phyloP scores from a whole-genome alignment of 208 protist species.

The Acanthamoeba comandoni region DNA sequence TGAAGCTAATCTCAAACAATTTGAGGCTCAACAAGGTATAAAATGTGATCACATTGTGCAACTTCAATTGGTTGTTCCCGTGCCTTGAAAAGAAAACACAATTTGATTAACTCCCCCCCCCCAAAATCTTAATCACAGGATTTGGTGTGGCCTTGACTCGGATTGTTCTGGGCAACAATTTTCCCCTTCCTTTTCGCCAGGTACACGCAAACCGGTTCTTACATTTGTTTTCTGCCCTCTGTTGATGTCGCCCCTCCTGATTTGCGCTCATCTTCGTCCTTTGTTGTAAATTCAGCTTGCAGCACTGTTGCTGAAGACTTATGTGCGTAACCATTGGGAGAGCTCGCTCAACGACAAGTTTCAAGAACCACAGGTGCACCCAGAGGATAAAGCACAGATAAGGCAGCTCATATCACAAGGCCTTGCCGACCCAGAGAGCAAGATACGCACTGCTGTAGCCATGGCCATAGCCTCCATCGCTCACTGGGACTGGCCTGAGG shows the following conservation, averaged over 20 bases:
- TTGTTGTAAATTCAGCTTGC: constrained; percentile 44
- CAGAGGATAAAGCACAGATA: constrained; percentile 27
- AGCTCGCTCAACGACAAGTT: constrained; percentile 38
- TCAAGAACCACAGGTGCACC: constrained; percentile 15
- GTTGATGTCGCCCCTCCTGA: not conserved
- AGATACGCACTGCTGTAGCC: constrained; percentile 74
- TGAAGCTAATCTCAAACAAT: no score
- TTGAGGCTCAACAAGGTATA: no score
- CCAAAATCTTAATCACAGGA: constrained; percentile 18
- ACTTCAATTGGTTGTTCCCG: no score
- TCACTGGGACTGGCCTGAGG: constrained; percentile 77
- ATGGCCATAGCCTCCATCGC: constrained; percentile 75
- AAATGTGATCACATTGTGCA: no score
- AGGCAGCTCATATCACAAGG: constrained; percentile 29
- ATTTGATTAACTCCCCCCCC: no score
- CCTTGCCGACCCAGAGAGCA: constrained; percentile 71
- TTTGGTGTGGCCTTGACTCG: constrained; percentile 20
- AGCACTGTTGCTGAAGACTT: constrained; percentile 54
- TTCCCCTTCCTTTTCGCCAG: constrained; percentile 34
- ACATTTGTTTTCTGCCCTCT: not conserved
- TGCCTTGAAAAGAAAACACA: no score
- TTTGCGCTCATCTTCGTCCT: not conserved
- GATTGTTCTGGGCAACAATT: not conserved
- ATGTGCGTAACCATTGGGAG: constrained; percentile 62
- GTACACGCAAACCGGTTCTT: not conserved